A percentile compares a stretch with the other conserved stretches of the same genome.
Conservation (phyloP, 176 grass and related monocot genomes). For the Carex littledalei region DNA sequence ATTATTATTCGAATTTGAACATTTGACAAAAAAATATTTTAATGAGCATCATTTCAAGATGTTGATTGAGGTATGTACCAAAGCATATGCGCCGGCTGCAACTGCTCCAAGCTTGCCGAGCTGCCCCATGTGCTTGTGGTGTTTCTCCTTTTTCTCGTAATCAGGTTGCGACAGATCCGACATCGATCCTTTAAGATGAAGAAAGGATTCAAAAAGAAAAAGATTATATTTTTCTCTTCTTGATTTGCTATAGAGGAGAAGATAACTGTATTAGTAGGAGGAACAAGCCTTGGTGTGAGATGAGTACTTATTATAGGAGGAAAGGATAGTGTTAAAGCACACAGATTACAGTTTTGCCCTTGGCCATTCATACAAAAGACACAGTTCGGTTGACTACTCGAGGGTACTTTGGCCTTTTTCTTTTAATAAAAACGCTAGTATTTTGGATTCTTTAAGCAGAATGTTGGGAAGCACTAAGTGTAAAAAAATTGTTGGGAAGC, state of each 20-base stretch:
- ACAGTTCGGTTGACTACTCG: background rate
- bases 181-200: background rate
- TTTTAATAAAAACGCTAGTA: background rate
- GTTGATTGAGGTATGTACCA: constrained; percentile 29
- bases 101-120: constrained; percentile 45
- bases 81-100: constrained; percentile 46
- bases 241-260: background rate
- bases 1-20: no score
- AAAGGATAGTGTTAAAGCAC: background rate
- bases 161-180: constrained; percentile 26
- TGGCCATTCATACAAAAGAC: background rate
- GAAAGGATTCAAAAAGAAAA: background rate
- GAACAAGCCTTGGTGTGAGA: background rate
- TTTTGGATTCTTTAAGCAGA: background rate
- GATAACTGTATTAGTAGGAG: background rate
- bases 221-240: background rate
- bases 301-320: background rate
- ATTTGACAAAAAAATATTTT: background rate
- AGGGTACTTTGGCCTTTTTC: background rate
- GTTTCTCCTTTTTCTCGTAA: constrained; percentile 53
- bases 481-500: no score
- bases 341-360: background rate
- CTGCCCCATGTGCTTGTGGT: constrained; percentile 64
- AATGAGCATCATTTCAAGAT: background rate
- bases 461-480: background rate